phyloP scores from a whole-genome alignment of 1,284 basidiomycete genomes.

The Quambalaria eucalypti region DNA sequence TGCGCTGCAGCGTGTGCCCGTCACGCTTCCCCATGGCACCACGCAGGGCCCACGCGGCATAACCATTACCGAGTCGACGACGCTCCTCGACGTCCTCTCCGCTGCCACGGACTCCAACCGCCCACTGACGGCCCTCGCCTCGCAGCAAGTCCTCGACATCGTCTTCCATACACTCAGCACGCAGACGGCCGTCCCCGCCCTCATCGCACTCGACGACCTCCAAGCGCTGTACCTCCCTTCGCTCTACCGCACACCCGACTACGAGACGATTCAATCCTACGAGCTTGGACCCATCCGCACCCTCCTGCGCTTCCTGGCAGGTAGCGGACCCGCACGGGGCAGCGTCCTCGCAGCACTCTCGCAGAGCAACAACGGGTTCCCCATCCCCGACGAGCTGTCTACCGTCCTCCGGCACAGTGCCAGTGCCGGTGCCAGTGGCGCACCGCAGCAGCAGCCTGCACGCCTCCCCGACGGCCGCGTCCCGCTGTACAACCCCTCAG shows the following conservation, averaged over 20 bases:
- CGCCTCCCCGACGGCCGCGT: no score
- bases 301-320: conserved; percentile 13
- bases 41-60: conserved; percentile 7
- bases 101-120: conserved; percentile 10
- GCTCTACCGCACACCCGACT: conserved; percentile 70
- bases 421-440: no score
- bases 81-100: conserved; percentile 19
- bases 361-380: not conserved
- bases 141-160: conserved; percentile 58
- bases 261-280: conserved; percentile 62
- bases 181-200: conserved; percentile 63
- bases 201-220: conserved; percentile 78
- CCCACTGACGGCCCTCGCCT: conserved; percentile 8
- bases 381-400: not conserved
- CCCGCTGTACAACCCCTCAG: not conserved
- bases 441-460: not conserved
- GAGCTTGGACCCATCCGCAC: conserved; percentile 57
- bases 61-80: conserved; percentile 13
- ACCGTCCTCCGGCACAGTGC: not conserved
- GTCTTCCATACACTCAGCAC: conserved; percentile 60
- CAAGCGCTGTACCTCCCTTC: conserved; percentile 69
- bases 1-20: not conserved
- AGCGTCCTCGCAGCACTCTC: conserved; percentile 19
- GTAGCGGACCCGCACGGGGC: conserved; percentile 10
- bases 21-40: conserved; percentile 13